A percentile compares a stretch with the other conserved stretches of the same genome.
phyloP scores from a whole-genome alignment of 352 stramenopile species.

The Phytophthora rubi region DNA sequence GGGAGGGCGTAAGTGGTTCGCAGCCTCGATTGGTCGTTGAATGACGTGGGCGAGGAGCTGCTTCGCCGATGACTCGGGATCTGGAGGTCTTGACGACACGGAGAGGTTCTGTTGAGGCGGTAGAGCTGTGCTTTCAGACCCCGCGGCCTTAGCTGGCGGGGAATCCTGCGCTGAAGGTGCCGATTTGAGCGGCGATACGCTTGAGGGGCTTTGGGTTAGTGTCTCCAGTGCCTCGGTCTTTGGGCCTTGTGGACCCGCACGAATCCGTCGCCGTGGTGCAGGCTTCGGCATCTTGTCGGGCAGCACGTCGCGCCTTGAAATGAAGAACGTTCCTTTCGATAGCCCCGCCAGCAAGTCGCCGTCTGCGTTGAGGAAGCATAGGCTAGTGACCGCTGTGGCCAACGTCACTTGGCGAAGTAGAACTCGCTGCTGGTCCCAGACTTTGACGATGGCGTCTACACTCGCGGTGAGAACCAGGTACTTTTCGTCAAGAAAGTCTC shows the following conservation, averaged over 20 bases:
- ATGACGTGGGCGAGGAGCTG: conserved; percentile 37
- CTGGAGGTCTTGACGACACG: conserved; percentile 5
- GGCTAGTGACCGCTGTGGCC: conserved; percentile 59
- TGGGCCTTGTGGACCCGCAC: conserved; percentile 2
- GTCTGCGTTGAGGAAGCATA: conserved; percentile 74
- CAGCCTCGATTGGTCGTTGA: conserved; percentile 29
- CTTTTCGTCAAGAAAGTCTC: conserved; percentile 70
- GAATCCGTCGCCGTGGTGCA: conserved; percentile 14
- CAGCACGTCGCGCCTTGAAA: conserved; percentile 64
- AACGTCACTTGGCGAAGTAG: conserved; percentile 65
- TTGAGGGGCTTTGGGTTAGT: neutral
- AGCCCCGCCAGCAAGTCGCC: conserved; percentile 68
- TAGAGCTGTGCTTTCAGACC: neutral
- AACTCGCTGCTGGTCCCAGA: conserved; percentile 71
- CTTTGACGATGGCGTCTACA: conserved; percentile 75
- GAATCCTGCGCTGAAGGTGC: conserved; percentile 1
- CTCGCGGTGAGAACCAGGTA: conserved; percentile 61
- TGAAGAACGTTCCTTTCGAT: conserved; percentile 59
- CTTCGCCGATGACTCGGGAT: conserved; percentile 29
- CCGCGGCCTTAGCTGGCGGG: neutral
- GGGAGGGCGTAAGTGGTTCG: conserved; percentile 25
- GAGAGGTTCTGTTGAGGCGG: conserved; percentile 4
- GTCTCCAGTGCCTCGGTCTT: conserved; percentile 2
- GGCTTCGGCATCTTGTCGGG: conserved; percentile 50
- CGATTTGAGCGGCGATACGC: neutral